A percentile compares a stretch with the other conserved stretches of the same genome.
Conservation (phyloP, 345 rosid species). For the Laguncularia racemosa region DNA sequence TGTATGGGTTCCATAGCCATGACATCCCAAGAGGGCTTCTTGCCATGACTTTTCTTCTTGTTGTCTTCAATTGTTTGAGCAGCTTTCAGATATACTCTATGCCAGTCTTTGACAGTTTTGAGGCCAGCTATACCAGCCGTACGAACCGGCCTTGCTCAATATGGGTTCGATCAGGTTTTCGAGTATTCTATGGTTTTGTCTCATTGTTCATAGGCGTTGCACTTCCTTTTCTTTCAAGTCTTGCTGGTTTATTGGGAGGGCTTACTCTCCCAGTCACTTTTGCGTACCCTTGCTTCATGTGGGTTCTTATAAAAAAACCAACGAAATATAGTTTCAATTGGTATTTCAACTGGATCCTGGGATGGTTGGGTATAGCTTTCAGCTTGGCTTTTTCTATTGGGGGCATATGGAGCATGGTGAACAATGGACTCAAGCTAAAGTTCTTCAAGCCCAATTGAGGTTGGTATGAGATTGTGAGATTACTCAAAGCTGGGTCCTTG, state of each 20-base stretch:
- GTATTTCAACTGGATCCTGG: conserved; percentile 91
- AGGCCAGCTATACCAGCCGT: conserved; percentile 90
- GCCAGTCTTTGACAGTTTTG: conserved; percentile 95
- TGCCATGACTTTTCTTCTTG: conserved; percentile 78
- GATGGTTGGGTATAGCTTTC: conserved; percentile 88
- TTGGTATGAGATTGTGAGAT: background rate
- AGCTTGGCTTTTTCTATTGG: conserved; percentile 92
- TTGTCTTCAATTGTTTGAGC: conserved; percentile 85
- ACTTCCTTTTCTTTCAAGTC: conserved; percentile 84
- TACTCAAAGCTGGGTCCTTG: no score
- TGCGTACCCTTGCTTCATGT: conserved; percentile 99
- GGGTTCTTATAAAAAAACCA: conserved; percentile 85
- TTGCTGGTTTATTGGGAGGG: conserved; percentile 89
- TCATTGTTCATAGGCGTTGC: conserved; percentile 89
- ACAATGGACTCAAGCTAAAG: conserved; percentile 74
- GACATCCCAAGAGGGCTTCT: conserved; percentile 88
- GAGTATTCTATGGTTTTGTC: conserved; percentile 80
- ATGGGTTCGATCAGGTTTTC: conserved; percentile 91
- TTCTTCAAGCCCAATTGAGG: conserved; percentile 75
- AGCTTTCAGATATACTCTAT: conserved; percentile 96
- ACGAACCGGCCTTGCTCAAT: conserved; percentile 93
- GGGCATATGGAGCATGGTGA: conserved; percentile 88
- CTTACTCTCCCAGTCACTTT: conserved; percentile 91
- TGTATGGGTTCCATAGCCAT: conserved; percentile 79
- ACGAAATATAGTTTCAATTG: conserved; percentile 81